Evolutionary conservation across 192 early-diverging fungal genomes (phyloP), one percentile per base, ranked within the genome.

Genomic region (Backusella tarrabulga): DNA sequence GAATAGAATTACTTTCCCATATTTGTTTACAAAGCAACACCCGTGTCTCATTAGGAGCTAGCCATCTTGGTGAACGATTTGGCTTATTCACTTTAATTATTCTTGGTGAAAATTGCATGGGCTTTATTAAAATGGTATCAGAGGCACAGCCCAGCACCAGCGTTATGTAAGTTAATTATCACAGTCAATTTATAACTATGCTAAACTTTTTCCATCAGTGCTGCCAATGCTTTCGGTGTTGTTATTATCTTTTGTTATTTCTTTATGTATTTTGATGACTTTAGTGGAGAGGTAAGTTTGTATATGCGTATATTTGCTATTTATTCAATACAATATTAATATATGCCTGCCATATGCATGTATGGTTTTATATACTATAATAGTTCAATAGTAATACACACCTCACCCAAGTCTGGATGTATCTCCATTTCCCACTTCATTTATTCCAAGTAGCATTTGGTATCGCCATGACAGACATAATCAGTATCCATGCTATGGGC

Each of bases 241-340:
- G 80, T 83, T 8, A 75, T 85, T 32, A 83, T 87, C 50, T 84
- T 85, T 75, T 79, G 77, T 26, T 83, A 80, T 50, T 87, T 85
- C 80, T 87, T 87, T 66, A 74, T 87, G 68, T 87, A 85, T 74
- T 87, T 87, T 82, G 86, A 87, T 26, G 84, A 87, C 60, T 87
- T 85, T 46, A 81, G 74, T 44, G 76, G 79, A 23, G 83, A 84
- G 81, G 80, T 80, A 56, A 77, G 67, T 21, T 42, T 32, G 4
- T 21, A 63, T 63, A 63, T 23, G 6, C 12, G 14, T 63, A 63
- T 26, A 11, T 63, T 29, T 23, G 3, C 23, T 63, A 12, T 4
- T 50, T n/a, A 50, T 4, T 50, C 46, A 6, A n/a, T 50, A n/a
- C 6, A 50, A n/a, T 26, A 63, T 23, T 63, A 63, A 63, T 29